These are phyloP conservation scores for Suillus discolor DNA, from an alignment of 768 basidiomycete genomes.

Conservation along the genomic window DNA sequence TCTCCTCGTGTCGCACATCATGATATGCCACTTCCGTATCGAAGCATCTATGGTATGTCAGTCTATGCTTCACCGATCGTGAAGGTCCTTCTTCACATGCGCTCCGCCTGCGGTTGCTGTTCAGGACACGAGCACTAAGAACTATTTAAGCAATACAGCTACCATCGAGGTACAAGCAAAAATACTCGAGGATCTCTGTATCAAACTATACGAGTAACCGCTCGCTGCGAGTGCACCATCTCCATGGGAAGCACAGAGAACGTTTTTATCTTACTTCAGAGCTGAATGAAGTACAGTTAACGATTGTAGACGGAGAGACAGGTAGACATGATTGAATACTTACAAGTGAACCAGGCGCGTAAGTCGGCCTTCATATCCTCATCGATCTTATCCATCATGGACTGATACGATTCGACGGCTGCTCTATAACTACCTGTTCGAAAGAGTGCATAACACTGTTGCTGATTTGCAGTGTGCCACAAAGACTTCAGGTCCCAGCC, in stretches of 20 bases:
- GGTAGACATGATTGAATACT: neutral
- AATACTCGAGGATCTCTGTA: neutral
- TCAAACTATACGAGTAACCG: neutral
- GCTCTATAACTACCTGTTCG: neutral
- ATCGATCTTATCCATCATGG: neutral
- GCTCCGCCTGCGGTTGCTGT: too few relatives aligned
- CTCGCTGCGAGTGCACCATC: neutral
- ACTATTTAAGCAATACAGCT: neutral
- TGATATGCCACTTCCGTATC: too few relatives aligned
- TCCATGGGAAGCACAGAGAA: neutral
- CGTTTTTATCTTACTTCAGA: neutral
- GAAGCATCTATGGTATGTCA: too few relatives aligned
- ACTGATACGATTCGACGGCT: neutral
- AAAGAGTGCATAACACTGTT: neutral
- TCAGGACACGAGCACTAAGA: neutral
- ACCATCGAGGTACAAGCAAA: neutral
- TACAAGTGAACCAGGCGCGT: neutral
- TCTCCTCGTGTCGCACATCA: too few relatives aligned
- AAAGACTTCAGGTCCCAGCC: neutral
- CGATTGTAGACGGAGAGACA: neutral
- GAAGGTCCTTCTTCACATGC: too few relatives aligned
- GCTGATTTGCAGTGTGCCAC: neutral
- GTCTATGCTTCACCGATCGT: too few relatives aligned
- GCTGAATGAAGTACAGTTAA: neutral
- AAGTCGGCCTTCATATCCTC: neutral